Base-by-base conservation (phyloP, 139 green algal species). In the Bryopsis sp. region DNA sequence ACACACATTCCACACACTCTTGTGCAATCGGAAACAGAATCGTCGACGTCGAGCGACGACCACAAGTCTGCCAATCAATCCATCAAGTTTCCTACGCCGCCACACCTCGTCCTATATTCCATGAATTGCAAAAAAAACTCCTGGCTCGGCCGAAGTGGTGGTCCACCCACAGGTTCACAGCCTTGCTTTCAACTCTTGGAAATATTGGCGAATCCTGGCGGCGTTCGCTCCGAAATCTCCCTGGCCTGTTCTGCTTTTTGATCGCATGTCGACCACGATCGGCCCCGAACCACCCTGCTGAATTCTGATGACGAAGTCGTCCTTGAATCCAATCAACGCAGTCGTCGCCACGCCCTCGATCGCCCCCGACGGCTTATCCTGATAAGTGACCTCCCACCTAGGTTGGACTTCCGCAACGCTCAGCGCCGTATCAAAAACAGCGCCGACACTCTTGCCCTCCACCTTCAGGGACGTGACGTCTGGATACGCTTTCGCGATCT, bases 221-320 rank as follows among this genome's bases (percentile, higher is more conserved):
- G 75, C 79, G 29, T 84, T 84, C 8, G 65, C 50, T 19, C 76
- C 79, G 36, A 84, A 57, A 67, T 84, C 79, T 1, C 79, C 79
- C 64, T 80, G 78, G 33, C 79, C 79, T 39, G 81, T 26, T 1
- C 79, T 61, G 31, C 54, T 72, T 1, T 7, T 38, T 36, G 43
- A 68, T 24, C 74, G 68, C 62, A 76, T 60, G 39, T 79, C 73
- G 39, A 79, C 68, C 43, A 54, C 43, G 15, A 19, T 19, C 15
- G 15, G 15, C 15, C 43, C 43, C 43, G 15, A 11, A 11, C 43
- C 15, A 11, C 11, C 15, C 43, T 54, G 15, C 15, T 11, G 15
- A 11, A 54, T 19, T 19, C 43, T 11, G 15, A 54, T 19, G 15
- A 54, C 43, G 15, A 11, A 54, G 43, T 54, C 43, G 43, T 54